Conservation (phyloP, 2,329 filamentous ascomycete genomes). For the Didymella sp. region DNA sequence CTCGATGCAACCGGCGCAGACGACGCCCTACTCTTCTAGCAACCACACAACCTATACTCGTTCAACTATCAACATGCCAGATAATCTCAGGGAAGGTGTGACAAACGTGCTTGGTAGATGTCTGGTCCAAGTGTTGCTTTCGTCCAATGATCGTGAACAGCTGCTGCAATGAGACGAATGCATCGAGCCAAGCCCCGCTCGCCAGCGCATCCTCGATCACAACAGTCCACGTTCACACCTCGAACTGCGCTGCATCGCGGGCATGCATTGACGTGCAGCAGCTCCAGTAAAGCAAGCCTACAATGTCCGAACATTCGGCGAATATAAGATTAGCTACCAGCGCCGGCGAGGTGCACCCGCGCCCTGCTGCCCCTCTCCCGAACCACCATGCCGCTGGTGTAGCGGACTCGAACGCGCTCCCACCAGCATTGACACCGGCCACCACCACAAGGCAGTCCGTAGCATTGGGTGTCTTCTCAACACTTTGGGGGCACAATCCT, state of each 20-base stretch:
- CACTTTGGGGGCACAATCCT: conserved; percentile 38
- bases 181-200: conserved; percentile 17
- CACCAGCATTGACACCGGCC: conserved; percentile 45
- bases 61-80: neutral
- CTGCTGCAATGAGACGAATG: conserved; percentile 28
- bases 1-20: conserved; percentile 23
- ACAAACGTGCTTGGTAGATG: conserved; percentile 23
- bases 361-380: conserved; percentile 26
- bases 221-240: conserved; percentile 44
- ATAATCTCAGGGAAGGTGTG: conserved; percentile 7
- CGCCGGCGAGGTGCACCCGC: conserved; percentile 33
- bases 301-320: conserved; percentile 42
- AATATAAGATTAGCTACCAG: conserved; percentile 36
- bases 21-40: conserved; percentile 39
- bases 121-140: conserved; percentile 27
- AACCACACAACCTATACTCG: neutral
- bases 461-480: conserved; percentile 42
- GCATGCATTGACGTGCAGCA: conserved; percentile 50
- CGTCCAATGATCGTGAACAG: conserved; percentile 31
- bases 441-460: conserved; percentile 47
- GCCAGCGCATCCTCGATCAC: conserved; percentile 47
- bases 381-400: conserved; percentile 29
- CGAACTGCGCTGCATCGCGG: conserved; percentile 42
- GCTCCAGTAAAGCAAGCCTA: conserved; percentile 43
- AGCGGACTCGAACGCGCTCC: conserved; percentile 35